Evolutionary conservation across 768 basidiomycete genomes (phyloP).

Genomic region (Auriscalpium vulgare): DNA sequence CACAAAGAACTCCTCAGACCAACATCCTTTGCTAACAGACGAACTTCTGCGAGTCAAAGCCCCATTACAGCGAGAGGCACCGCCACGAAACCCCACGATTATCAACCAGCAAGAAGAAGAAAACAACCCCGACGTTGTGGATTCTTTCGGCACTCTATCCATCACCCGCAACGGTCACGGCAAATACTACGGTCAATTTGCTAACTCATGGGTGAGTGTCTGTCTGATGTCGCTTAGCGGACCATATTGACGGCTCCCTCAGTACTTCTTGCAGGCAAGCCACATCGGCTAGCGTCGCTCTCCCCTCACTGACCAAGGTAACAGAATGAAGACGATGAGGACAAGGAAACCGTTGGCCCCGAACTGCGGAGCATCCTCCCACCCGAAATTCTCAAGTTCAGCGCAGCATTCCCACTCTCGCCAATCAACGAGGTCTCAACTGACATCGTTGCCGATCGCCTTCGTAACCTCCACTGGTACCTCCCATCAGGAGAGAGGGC

Average conservation of each 20-base stretch:
- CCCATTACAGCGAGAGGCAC: conserved; percentile 58
- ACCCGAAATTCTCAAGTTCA: conserved; percentile 53
- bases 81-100: conserved; percentile 19
- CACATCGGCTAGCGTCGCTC: neutral
- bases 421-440: conserved; percentile 30
- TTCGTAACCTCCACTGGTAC: conserved; percentile 60
- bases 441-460: conserved; percentile 33
- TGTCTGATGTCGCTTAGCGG: neutral
- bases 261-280: conserved; percentile 73
- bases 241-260: conserved; percentile 11
- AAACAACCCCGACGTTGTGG: conserved; percentile 64
- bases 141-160: conserved; percentile 74
- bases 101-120: conserved; percentile 44
- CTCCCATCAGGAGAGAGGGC: conserved; percentile 57
- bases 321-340: conserved; percentile 61
- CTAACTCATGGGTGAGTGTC: conserved; percentile 63
- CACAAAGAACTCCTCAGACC: conserved; percentile 45
- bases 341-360: conserved; percentile 39
- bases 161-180: conserved; percentile 65
- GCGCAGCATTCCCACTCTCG: conserved; percentile 57
- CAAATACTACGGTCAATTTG: conserved; percentile 70
- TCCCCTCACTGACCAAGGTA: conserved; percentile 1
- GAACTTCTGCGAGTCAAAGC: conserved; percentile 72
- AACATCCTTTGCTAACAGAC: conserved; percentile 61
- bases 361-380: conserved; percentile 51